Evolutionary conservation across 2,329 filamentous ascomycete species (phyloP), one percentile per base, ranked within the genome.

Genomic region (Lizonia empirigonia): DNA sequence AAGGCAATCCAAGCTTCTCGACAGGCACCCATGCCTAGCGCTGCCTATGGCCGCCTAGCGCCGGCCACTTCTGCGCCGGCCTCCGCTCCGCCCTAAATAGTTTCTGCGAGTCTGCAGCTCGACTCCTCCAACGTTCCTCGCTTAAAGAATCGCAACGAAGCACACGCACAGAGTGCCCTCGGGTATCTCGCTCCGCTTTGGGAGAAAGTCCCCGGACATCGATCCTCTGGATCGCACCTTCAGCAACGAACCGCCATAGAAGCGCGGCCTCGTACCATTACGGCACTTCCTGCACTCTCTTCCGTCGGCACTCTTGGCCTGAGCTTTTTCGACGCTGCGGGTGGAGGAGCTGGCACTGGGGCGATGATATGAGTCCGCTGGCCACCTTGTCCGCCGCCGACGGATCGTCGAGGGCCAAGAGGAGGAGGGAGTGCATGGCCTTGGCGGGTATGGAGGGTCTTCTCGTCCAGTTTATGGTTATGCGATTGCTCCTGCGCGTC

Each of bases 181-280:
- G 44, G 44, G 56, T 48, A 67, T 67, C 68, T 71, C 67, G 66
- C 59, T 46, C 77, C 60, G 92, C 92, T 97, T 97, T 94, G 91
- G 93, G 93, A 96, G 93, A 97, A 97, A 97, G 93, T 97, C 93
- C 93, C 93, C 93, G 93, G 93, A 97, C 92, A 87, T 59, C 78
- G 83, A 82, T 64, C 78, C 74, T 79, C 29, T 44, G 57, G 59
- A 80, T 56, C 78, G 74, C 77, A 76, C 84, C 62, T 71, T 92
- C 91, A 90, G 91, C 95, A 96, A 97, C 90, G 91, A 92, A 90
- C 91, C 92, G 92, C 91, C 93, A 96, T 92, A 97, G 87, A 96
- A 96, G 92, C 91, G 91, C 90, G 91, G 91, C 84, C 85, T 82
- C 80, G 77, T 78, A 76, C 78, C 76, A 55, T 44, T 36, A 53